Conservation (phyloP, 108 stramenopile genomes). For the Ochromonas danica region DNA sequence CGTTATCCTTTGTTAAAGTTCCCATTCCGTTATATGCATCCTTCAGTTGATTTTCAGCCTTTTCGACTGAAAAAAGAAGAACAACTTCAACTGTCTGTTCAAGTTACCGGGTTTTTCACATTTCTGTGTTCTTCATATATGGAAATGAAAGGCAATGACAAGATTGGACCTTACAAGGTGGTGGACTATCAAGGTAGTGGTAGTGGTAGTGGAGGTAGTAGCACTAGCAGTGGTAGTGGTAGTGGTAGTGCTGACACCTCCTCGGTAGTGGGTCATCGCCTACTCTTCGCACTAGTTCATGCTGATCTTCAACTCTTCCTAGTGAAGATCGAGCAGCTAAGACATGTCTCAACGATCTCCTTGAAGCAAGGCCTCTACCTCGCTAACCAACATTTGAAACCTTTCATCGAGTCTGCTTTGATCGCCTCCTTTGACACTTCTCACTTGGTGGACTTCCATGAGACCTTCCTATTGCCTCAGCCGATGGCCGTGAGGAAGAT, state of each 20-base stretch:
- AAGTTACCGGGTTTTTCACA: slow-evolving; percentile 30
- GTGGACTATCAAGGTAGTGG: background rate
- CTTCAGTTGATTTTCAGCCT: background rate
- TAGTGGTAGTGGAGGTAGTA: too few species aligned
- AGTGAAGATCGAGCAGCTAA: slow-evolving; percentile 34
- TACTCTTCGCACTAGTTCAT: slow-evolving; percentile 51
- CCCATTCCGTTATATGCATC: slow-evolving; percentile 44
- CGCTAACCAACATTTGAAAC: slow-evolving; percentile 43
- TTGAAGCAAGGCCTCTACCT: slow-evolving; percentile 20
- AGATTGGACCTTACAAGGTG: slow-evolving; percentile 29
- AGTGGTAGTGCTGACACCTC: background rate
- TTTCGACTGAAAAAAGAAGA: background rate
- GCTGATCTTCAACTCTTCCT: slow-evolving; percentile 39
- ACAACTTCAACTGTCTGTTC: background rate
- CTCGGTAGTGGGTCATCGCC: too few species aligned
- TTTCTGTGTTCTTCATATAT: slow-evolving; percentile 10
- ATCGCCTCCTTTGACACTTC: slow-evolving; percentile 45
- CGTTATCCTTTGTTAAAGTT: slow-evolving; percentile 49
- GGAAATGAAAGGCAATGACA: slow-evolving; percentile 42
- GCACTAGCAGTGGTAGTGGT: background rate
- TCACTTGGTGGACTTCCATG: slow-evolving; percentile 58
- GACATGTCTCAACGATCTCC: slow-evolving; percentile 30
- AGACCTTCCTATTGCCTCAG: background rate
- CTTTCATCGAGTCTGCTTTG: slow-evolving; percentile 42
- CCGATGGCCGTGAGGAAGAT: slow-evolving; percentile 41